Base-by-base conservation (phyloP, 1,284 basidiomycete species). In the Papiliotrema nemorosa region DNA sequence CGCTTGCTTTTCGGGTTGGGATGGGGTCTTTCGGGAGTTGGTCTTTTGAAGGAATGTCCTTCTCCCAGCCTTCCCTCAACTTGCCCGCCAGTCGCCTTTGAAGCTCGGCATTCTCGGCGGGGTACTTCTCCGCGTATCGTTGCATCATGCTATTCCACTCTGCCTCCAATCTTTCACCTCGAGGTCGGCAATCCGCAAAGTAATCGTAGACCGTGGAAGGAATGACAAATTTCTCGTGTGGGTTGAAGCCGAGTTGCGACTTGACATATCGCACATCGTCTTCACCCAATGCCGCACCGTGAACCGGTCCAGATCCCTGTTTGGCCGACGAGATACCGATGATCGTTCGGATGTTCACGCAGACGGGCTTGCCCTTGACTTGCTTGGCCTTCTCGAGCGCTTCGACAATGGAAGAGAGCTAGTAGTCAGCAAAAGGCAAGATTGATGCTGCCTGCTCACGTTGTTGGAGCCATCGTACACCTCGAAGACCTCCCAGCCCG, bases 401-500 rank as follows among this genome's bases (percentile, higher is more conserved):
- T 6, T 58, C 51, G 38, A 66, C 55, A 29, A 75, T 64, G 24
- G 60, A 67, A 2, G 59, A 48, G 44, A 75, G 64, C 59, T 72
- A n/a, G 52, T 7, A 26, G 24, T 41, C 22, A 37, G 21, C 1
- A 12, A 29, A 27, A 16, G 31, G 9, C 10, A 39, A 39, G 13
- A 20, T 20, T 12, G 37, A 21, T 9, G 26, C 14, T 22, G 16
- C 12, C 1, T 24, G 60, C 60, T 55, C 52, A 63, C 60, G 47
- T 71, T 54, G 49, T 67, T 69, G 3, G 67, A 64, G 1, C 65
- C 69, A 39, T 70, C 64, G 18, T 63, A 56, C 14, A 73, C 70
- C 26, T 73, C 63, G 43, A 75, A 60, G 10, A 73, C 63, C 47
- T 75, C 60, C 73, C 73, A 75, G 3, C 62, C 62, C 36, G 53